Evolutionary conservation across 768 basidiomycete species (phyloP), one percentile per base, ranked within the genome.

Genomic region (Termitomyces titanicus): DNA sequence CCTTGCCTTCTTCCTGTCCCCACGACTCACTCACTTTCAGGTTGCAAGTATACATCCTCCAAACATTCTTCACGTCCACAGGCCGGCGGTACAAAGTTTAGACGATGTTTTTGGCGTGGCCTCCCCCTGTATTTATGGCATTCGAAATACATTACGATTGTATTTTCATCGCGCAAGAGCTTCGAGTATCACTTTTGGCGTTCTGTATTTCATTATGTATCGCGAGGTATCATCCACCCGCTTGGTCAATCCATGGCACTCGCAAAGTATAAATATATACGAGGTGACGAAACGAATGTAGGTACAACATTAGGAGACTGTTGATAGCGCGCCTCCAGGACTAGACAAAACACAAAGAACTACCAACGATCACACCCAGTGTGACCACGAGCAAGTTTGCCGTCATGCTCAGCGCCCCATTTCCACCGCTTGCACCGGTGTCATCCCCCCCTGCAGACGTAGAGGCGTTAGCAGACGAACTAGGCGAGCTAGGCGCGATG

Each of bases 51-150:
- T 96, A 94, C 68, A 77, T 95, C 43, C 81, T 98, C 22, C 93
- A 95, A 72, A 95, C 92, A 18, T 98, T 96, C 85, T 98, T 98
- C 74, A 94, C 91, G n/a, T 84, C 88, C 70, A 94, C 93, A 8
- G 92, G 92, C 34, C 82, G 92, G 69, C 79, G 85, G 65, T 94
- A 93, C 78, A 92, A 92, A 76, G 91, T 92, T 65, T 93, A 84
- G 56, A 47, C 18, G 13, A n/a, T 48, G 10, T 27, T 13, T 13
- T 35, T 13, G 22, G 48, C 24, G 11, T 40, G n/a, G 17, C n/a
- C 24, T 25, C 20, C n/a, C n/a, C n/a, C n/a, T 59, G 51, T 53
- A 56, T 47, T 55, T 49, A 44, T 55, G 35, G 13, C 43, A n/a
- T n/a, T n/a, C n/a, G n/a, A n/a, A n/a, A 51, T 18, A 34, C 12